Evolutionary conservation across 2,329 filamentous ascomycete genomes (phyloP).

Genomic region (Cercospora canescens): DNA sequence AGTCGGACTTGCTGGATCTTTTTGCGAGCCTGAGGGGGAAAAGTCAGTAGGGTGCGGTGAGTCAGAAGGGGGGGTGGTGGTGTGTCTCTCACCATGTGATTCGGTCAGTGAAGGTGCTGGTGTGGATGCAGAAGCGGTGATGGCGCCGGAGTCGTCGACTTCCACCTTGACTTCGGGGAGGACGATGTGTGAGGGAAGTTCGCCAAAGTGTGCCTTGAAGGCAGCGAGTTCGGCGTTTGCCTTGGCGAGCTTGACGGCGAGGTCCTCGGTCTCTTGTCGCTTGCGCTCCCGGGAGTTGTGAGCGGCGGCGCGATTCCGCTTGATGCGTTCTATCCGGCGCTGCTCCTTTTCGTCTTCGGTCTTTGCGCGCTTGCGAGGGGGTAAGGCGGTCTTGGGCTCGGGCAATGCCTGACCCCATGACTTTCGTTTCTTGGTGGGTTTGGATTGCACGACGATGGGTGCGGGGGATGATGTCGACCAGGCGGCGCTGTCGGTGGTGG

Average conservation of each 20-base stretch:
- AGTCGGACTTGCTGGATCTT: constrained; percentile 28
- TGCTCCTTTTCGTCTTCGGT: constrained; percentile 99
- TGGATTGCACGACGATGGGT: constrained; percentile 34
- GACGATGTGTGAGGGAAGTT: constrained; percentile 33
- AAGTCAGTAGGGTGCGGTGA: neutral
- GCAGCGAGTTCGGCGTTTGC: constrained; percentile 35
- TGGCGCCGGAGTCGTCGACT: constrained; percentile 21
- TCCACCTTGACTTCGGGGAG: constrained; percentile 36
- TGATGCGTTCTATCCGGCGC: constrained; percentile 92
- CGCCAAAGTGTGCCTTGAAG: constrained; percentile 34
- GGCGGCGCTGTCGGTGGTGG: constrained; percentile 10
- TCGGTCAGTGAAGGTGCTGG: constrained; percentile 33
- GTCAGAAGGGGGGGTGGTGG: neutral
- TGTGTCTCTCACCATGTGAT: constrained; percentile 22
- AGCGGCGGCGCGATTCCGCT: constrained; percentile 91
- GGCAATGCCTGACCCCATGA: constrained; percentile 98
- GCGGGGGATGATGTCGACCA: constrained; percentile 23
- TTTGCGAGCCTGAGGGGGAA: constrained; percentile 22
- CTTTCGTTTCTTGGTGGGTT: constrained; percentile 59
- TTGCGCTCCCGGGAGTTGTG: constrained; percentile 96
- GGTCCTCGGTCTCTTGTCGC: constrained; percentile 82
- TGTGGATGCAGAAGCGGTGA: constrained; percentile 21
- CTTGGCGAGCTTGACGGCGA: constrained; percentile 54
- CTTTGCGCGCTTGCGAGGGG: constrained; percentile 95
- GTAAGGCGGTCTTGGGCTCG: constrained; percentile 93